Base-by-base conservation (phyloP, 352 stramenopile genomes). In the Globisporangium solare region DNA sequence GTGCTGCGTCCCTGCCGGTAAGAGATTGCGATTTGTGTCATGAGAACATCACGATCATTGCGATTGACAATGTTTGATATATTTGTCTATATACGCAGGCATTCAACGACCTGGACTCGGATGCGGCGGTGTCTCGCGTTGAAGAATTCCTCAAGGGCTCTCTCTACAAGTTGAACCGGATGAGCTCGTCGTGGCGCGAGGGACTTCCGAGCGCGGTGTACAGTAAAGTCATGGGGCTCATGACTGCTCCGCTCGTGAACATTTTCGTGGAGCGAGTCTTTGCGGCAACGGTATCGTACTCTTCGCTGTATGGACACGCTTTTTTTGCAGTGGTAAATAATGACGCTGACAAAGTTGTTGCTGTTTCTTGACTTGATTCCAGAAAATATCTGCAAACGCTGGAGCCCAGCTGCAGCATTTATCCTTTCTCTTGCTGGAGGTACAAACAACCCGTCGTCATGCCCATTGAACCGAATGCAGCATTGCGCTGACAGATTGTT, bases 131-230 rank as follows among this genome's bases (percentile, higher is more conserved):
- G 52, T 56, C 64, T 15, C 72, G 56, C 7, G 51, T 88, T 1
- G 84, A 92, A 51, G 68, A 63, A 8, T 88, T 78, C 18, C 15
- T 92, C 39, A 87, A 86, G 53, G 61, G 64, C 15, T 51, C 59
- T 4, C 58, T 92, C 14, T 86, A 87, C 64, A 88, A 89, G 60
- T 60, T 94, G 6, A 78, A 85, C 39, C 67, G 61, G 17, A 73
- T 90, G 27, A 76, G 61, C 20, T 61, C 68, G 10, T 74, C 67
- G n/a, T 94, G 84, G 84, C 68, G 69, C 10, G 84, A 89, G 63
- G 82, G 78, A 0, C 59, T 92, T 1, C 72, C 75, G 2, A 12
- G 54, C 0, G 48, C 60, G 2, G 76, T 89, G 7, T 94, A 90
- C 62, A 68, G 69, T 54, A 78, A 76, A 22, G 60, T 83, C 35